phyloP scores from a whole-genome alignment of 768 basidiomycete genomes.

The Tricholoma bakamatsutake region DNA sequence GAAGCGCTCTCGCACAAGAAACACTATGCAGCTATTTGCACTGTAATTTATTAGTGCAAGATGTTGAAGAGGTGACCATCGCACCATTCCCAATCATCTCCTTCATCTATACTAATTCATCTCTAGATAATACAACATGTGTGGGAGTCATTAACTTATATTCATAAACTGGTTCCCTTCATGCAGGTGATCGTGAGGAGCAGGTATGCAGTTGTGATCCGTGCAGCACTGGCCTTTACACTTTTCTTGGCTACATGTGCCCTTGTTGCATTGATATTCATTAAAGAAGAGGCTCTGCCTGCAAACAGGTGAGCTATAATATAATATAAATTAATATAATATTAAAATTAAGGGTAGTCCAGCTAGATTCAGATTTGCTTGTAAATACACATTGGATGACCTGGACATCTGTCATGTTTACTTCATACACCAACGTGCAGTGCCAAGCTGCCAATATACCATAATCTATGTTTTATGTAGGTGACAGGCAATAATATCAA shows the following conservation, averaged over 20 bases:
- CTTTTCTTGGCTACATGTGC: constrained; percentile 34
- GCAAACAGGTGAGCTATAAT: not conserved
- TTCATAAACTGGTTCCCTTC: constrained; percentile 35
- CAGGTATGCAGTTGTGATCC: constrained; percentile 41
- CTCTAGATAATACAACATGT: constrained; percentile 42
- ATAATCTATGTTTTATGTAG: too few relatives aligned
- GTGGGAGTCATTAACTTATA: constrained; percentile 42
- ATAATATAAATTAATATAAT: too few relatives aligned
- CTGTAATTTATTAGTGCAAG: constrained; percentile 33
- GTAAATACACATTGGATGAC: too few relatives aligned
- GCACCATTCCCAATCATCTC: not conserved
- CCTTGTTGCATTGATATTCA: constrained; percentile 41
- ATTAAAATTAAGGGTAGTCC: too few relatives aligned
- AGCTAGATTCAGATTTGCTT: not conserved
- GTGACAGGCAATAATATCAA: too few relatives aligned
- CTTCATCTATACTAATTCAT: not conserved
- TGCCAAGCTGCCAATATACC: too few relatives aligned
- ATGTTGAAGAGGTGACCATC: constrained; percentile 47
- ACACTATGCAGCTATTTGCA: constrained; percentile 40
- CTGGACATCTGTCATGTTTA: too few relatives aligned
- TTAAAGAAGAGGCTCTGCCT: constrained; percentile 41
- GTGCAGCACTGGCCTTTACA: constrained; percentile 43
- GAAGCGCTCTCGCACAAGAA: constrained; percentile 51
- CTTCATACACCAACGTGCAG: too few relatives aligned
- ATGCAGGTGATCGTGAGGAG: constrained; percentile 30